Percentiles rank a stretch among this genome's conserved stretches.
Evolutionary conservation across 768 basidiomycete genomes (phyloP).

Genomic region (Panaeolus cyanescens): DNA sequence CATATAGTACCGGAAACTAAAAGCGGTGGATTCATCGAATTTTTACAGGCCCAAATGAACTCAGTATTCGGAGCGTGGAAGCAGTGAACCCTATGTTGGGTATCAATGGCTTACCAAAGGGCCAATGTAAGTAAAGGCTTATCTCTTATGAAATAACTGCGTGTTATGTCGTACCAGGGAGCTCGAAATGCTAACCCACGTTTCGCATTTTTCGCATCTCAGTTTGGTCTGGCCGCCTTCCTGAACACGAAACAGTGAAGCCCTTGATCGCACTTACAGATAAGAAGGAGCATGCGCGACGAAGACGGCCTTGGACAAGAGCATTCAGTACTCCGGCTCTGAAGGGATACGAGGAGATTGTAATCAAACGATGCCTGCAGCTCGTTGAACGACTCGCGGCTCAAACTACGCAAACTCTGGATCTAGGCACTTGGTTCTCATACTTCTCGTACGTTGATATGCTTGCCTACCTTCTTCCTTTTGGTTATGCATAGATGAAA

Average conservation of each 20-base stretch:
- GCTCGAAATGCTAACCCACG: background rate
- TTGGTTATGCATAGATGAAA: background rate
- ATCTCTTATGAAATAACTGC: background rate
- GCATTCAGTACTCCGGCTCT: constrained; percentile 36
- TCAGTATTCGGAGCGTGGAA: constrained; percentile 38
- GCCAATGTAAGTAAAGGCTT: constrained; percentile 28
- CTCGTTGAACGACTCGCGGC: constrained; percentile 16
- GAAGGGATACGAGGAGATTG: constrained; percentile 23
- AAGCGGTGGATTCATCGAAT: background rate
- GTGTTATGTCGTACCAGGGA: background rate
- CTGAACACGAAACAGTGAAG: constrained; percentile 13
- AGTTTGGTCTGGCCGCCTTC: constrained; percentile 33
- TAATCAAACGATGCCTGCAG: constrained; percentile 21
- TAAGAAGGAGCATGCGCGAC: constrained; percentile 30
- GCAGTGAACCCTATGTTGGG: constrained; percentile 36
- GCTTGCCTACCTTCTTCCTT: background rate
- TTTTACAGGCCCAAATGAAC: constrained; percentile 45
- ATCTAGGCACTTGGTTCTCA: constrained; percentile 35
- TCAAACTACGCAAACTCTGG: constrained; percentile 18
- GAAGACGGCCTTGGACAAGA: constrained; percentile 41
- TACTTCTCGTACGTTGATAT: constrained; percentile 35
- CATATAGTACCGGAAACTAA: constrained; percentile 37
- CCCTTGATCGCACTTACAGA: constrained; percentile 32
- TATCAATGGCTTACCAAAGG: constrained; percentile 41
- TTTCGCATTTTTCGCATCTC: background rate